Evolutionary conservation across 2,329 filamentous ascomycete species (phyloP).

Genomic region (Parastagonospora nodorum): DNA sequence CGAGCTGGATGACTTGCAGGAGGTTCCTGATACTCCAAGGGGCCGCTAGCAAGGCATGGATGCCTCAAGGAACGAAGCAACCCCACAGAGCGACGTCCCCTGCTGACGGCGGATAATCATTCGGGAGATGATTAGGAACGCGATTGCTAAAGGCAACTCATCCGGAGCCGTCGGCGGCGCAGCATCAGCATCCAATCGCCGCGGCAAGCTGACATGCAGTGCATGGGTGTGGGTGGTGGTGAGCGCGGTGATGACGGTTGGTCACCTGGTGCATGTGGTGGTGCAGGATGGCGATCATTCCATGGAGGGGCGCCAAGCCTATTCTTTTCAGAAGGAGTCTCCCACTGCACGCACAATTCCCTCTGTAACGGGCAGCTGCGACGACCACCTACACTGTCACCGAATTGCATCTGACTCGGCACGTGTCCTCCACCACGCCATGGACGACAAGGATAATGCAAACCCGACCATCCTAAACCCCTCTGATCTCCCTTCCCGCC

Average conservation of each 20-base stretch:
- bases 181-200: constrained; percentile 7
- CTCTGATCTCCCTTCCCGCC: constrained; percentile 84
- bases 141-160: constrained; percentile 18
- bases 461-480: constrained; percentile 92
- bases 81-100: constrained; percentile 26
- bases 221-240: not conserved
- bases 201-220: constrained; percentile 7
- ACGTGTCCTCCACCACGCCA: constrained; percentile 18
- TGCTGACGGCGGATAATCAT: constrained; percentile 21
- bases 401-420: not conserved
- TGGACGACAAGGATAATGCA: constrained; percentile 68
- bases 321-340: constrained; percentile 14
- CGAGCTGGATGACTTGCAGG: constrained; percentile 16
- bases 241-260: not conserved
- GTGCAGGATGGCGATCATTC: constrained; percentile 6
- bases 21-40: constrained; percentile 7
- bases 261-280: not conserved
- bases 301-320: constrained; percentile 6
- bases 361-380: constrained; percentile 2
- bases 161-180: constrained; percentile 13
- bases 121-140: constrained; percentile 25
- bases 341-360: constrained; percentile 11
- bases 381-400: not conserved
- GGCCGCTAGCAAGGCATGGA: constrained; percentile 8
- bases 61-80: constrained; percentile 13